A percentile compares a stretch with the other conserved stretches of the same genome.
phyloP scores from a whole-genome alignment of 139 green algal genomes.

The Chlamydomonas sp. region DNA sequence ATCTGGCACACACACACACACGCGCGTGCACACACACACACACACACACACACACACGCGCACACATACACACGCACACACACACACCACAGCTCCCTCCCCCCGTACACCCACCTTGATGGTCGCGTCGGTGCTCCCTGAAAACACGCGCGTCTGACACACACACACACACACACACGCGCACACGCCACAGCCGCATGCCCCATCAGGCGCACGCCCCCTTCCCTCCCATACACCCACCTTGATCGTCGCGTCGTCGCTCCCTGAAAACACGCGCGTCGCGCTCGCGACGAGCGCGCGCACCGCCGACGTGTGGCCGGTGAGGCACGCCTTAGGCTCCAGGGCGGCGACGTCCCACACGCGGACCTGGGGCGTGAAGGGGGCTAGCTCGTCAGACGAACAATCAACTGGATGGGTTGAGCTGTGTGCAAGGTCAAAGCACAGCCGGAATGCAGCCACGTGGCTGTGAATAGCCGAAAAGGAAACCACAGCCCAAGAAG shows the following conservation, averaged over 20 bases:
- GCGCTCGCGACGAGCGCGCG: constrained; percentile 67
- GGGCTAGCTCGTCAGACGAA: no score
- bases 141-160: constrained; percentile 69
- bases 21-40: no score
- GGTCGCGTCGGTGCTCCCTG: constrained; percentile 78
- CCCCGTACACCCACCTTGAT: constrained; percentile 74
- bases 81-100: no score
- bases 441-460: no score
- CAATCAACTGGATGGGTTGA: no score
- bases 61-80: no score
- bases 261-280: constrained; percentile 73
- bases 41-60: no score
- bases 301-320: constrained; percentile 74
- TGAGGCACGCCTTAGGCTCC: constrained; percentile 48
- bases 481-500: not conserved
- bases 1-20: constrained; percentile 49
- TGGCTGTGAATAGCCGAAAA: no score
- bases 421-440: no score
- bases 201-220: not conserved
- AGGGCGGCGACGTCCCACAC: constrained; percentile 70
- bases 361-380: no score
- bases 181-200: no score
- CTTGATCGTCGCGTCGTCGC: constrained; percentile 84
- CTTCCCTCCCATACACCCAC: no score
- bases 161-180: constrained; percentile 6